These are phyloP conservation scores for Lasiodiplodia sp. DNA, from an alignment of 2,329 filamentous ascomycete species.

Conservation along the genomic window DNA sequence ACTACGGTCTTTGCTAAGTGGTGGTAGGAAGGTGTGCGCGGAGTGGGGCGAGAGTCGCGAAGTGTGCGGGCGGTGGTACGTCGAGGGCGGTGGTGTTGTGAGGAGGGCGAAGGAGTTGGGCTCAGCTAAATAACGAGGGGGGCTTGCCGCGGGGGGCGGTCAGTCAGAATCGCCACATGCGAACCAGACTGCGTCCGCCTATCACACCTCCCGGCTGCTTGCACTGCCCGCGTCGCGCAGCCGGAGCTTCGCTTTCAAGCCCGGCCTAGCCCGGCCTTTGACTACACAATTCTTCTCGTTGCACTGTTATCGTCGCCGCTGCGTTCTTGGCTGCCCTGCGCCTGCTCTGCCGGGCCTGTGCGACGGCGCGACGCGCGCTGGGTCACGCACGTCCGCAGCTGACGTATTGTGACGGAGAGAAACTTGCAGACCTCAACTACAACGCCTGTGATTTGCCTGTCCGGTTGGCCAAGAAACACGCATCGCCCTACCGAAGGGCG, in stretches of 20 bases:
- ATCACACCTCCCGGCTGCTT: slow-evolving; percentile 6
- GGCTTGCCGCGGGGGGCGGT: slow-evolving; percentile 19
- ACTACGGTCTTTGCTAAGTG: slow-evolving; percentile 51
- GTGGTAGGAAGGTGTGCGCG: slow-evolving; percentile 32
- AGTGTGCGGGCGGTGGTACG: slow-evolving; percentile 8
- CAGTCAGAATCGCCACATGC: slow-evolving; percentile 12
- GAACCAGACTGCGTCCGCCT: slow-evolving; percentile 1
- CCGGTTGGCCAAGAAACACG: not conserved
- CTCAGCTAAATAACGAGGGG: slow-evolving; percentile 22
- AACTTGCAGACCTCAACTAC: slow-evolving; percentile 6
- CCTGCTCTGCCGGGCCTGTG: not conserved
- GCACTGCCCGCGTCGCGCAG: slow-evolving; percentile 16
- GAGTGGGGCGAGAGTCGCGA: slow-evolving; percentile 22
- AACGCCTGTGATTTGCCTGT: slow-evolving; percentile 2
- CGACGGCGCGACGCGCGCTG: not conserved
- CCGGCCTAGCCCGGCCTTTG: not conserved
- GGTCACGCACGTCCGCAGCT: slow-evolving; percentile 11
- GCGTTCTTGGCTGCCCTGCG: not conserved
- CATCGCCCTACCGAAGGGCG: slow-evolving; percentile 8
- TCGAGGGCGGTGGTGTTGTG: slow-evolving; percentile 19
- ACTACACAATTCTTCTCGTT: not conserved
- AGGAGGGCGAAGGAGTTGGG: slow-evolving; percentile 19
- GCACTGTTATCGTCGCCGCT: not conserved
- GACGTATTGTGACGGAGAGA: slow-evolving; percentile 1
- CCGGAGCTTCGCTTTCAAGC: not conserved